Percentiles rank a stretch among this genome's conserved stretches.
Conservation (phyloP, 495 filamentous ascomycete genomes). For the Aspergillus cristatus region DNA sequence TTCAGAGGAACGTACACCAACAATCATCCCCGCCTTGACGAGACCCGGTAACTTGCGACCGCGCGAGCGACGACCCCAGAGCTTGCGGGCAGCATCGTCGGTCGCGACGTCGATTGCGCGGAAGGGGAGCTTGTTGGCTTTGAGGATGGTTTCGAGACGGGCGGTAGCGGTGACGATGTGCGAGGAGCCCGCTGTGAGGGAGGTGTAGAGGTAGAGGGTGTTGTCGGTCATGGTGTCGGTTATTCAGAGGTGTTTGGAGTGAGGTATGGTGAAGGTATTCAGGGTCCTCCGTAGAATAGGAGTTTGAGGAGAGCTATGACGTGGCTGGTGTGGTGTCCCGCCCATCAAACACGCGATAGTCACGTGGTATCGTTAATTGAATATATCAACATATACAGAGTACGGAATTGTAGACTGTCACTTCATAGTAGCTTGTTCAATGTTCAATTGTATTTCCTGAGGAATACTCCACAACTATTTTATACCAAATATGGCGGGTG, state of each 20-base stretch:
- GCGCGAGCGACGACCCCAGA: slow-evolving; percentile 79
- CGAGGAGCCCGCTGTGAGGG: slow-evolving; percentile 90
- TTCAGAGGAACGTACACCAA: slow-evolving; percentile 67
- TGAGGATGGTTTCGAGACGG: slow-evolving; percentile 90
- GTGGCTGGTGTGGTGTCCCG: neutral
- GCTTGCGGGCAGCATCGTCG: slow-evolving; percentile 79
- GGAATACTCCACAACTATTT: neutral
- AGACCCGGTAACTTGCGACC: slow-evolving; percentile 78
- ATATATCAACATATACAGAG: no score
- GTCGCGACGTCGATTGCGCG: slow-evolving; percentile 86
- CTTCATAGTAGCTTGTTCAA: neutral
- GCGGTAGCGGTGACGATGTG: slow-evolving; percentile 96
- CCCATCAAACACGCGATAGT: neutral
- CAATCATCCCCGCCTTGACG: slow-evolving; percentile 75
- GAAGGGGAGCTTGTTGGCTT: slow-evolving; percentile 89
- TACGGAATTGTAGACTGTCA: no score
- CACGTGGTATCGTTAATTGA: no score
- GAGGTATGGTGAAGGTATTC: no score
- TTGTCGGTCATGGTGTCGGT: slow-evolving; percentile 46
- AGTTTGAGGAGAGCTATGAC: neutral
- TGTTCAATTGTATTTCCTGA: neutral
- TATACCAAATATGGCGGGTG: slow-evolving; percentile 6
- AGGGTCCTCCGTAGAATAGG: no score
- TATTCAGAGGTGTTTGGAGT: neutral
- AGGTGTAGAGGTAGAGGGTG: slow-evolving; percentile 87